phyloP scores from a whole-genome alignment of 352 stramenopile genomes.

The Pseudoperonospora humuli region DNA sequence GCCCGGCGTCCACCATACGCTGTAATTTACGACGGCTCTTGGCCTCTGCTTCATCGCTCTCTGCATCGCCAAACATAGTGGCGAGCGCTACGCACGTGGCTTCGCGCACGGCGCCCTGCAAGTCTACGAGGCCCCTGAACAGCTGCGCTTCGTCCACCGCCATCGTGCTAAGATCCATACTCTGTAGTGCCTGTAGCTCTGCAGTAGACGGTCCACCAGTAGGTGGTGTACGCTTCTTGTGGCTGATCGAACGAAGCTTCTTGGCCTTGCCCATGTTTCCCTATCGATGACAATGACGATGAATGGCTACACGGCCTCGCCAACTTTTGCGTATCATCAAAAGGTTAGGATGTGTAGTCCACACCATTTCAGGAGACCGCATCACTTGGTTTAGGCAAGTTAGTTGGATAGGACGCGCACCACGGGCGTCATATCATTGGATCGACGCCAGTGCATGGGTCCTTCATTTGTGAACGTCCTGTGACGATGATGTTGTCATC shows the following conservation, averaged over 20 bases:
- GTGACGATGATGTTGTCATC: conserved; percentile 11
- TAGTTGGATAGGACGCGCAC: conserved; percentile 2
- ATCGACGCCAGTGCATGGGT: too few species aligned
- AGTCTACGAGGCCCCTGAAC: conserved; percentile 62
- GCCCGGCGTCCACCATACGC: conserved; percentile 65
- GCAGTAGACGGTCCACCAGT: conserved; percentile 46
- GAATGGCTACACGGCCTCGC: conserved; percentile 13
- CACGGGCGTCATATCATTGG: not conserved
- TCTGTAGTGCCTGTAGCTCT: conserved; percentile 50
- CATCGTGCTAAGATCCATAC: conserved; percentile 37
- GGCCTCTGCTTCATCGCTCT: conserved; percentile 46
- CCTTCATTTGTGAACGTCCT: conserved; percentile 1
- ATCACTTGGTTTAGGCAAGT: too few species aligned
- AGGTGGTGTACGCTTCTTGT: conserved; percentile 71
- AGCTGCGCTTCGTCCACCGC: conserved; percentile 52
- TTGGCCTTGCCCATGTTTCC: conserved; percentile 88
- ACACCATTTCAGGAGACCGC: not conserved
- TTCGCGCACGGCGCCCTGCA: conserved; percentile 77
- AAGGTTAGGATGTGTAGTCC: not conserved
- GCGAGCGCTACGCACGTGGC: conserved; percentile 80
- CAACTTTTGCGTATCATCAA: conserved; percentile 17
- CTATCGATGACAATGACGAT: conserved; percentile 2
- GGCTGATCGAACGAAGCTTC: conserved; percentile 75
- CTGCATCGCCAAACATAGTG: conserved; percentile 72
- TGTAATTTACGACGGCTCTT: conserved; percentile 56